phyloP scores from a whole-genome alignment of 257 asterid genomes.

The Scutellaria baicalensis region DNA sequence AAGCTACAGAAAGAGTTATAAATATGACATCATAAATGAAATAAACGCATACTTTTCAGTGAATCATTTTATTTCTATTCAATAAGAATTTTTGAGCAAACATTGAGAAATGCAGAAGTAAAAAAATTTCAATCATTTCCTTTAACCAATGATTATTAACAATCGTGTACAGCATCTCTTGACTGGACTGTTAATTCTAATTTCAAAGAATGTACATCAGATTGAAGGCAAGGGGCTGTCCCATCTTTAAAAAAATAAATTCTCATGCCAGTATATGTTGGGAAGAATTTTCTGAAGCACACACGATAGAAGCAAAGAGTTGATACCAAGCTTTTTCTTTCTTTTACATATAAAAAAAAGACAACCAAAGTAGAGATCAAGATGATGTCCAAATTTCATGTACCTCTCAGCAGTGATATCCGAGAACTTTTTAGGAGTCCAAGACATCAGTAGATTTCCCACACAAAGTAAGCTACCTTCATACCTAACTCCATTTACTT shows the following conservation, averaged over 20 bases:
- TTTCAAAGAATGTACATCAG: background rate
- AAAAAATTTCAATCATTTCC: background rate
- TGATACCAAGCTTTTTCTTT: background rate
- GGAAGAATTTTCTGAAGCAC: background rate
- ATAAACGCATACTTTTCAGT: no score
- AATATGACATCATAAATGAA: background rate
- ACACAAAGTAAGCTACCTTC: slow-evolving; percentile 89
- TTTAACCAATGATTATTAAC: background rate
- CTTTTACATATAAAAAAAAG: background rate
- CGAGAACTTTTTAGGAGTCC: slow-evolving; percentile 71
- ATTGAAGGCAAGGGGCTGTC: background rate
- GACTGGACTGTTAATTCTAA: background rate
- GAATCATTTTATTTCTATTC: no score
- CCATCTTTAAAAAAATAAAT: background rate
- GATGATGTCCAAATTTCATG: background rate
- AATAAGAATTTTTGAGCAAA: background rate
- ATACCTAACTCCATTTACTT: slow-evolving; percentile 64
- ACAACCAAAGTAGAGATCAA: background rate
- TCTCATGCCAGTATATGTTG: background rate
- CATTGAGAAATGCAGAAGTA: background rate
- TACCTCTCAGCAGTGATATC: slow-evolving; percentile 83
- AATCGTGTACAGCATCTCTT: background rate
- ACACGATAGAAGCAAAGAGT: background rate
- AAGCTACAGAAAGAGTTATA: background rate
- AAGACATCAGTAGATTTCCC: slow-evolving; percentile 85